Conservation (phyloP, 805 yeast species). For the Zygosaccharomyces bailii region DNA sequence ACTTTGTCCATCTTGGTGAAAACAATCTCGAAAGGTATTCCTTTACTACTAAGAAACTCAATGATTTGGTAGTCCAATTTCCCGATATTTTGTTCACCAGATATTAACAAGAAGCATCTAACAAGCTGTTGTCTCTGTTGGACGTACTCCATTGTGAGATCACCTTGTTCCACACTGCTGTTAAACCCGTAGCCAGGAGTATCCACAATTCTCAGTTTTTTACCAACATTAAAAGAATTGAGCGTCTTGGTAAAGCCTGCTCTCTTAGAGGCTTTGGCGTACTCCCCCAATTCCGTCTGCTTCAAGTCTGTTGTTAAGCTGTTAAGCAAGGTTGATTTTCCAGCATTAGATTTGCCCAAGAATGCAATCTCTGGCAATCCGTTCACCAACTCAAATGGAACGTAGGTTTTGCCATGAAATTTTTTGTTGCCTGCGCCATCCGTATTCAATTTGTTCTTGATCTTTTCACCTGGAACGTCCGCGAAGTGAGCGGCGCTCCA, state of each 20-base stretch:
- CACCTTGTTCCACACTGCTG: constrained; percentile 67
- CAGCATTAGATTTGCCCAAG: constrained; percentile 81
- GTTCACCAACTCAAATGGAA: constrained; percentile 32
- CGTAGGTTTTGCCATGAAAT: constrained; percentile 25
- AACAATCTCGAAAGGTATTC: constrained; percentile 68
- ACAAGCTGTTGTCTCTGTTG: constrained; percentile 49
- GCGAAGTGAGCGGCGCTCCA: constrained; percentile 56
- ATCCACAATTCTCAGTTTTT: constrained; percentile 65
- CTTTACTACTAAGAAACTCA: constrained; percentile 47
- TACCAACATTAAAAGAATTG: constrained; percentile 67
- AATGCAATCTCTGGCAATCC: constrained; percentile 71
- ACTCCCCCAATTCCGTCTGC: constrained; percentile 32
- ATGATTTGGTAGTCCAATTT: constrained; percentile 55
- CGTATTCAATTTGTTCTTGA: constrained; percentile 11
- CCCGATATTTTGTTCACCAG: constrained; percentile 57
- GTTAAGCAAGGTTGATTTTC: constrained; percentile 76
- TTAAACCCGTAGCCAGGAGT: constrained; percentile 87
- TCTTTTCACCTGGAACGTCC: constrained; percentile 48
- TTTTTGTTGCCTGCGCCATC: constrained; percentile 29
- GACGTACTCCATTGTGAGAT: constrained; percentile 61
- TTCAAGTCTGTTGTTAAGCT: constrained; percentile 46
- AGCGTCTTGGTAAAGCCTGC: constrained; percentile 61
- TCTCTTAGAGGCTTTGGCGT: constrained; percentile 52
- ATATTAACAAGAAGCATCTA: constrained; percentile 59
- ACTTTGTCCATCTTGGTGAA: constrained; percentile 74